phyloP scores from a whole-genome alignment of 495 filamentous ascomycete species.

The Hypoxylon lienhwacheense region DNA sequence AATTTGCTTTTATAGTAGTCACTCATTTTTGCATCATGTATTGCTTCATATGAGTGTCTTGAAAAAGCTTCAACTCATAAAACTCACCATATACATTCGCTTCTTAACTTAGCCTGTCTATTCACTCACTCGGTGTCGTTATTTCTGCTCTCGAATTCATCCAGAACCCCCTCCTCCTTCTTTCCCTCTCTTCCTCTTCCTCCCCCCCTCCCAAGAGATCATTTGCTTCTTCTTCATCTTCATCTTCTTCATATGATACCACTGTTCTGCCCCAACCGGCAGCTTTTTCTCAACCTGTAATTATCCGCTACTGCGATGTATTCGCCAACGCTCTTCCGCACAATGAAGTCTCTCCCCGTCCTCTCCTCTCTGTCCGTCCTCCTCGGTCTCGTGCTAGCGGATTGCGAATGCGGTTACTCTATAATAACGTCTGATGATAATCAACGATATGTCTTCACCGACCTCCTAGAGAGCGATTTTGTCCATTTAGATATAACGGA shows the following conservation, averaged over 20 bases:
- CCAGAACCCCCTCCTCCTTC: not conserved
- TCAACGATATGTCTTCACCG: constrained; percentile 58
- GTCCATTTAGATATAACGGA: constrained; percentile 59
- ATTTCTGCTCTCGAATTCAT: not conserved
- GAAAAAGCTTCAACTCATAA: no score
- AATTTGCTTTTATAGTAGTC: no score
- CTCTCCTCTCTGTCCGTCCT: constrained; percentile 17
- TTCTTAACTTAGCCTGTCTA: not conserved
- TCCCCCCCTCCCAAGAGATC: not conserved
- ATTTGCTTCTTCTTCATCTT: not conserved
- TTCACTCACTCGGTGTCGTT: not conserved
- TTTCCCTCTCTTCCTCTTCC: not conserved
- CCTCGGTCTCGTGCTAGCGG: constrained; percentile 41
- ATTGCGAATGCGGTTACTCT: constrained; percentile 74
- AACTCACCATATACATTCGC: not conserved
- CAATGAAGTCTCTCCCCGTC: constrained; percentile 26
- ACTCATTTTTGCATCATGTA: no score
- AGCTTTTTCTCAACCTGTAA: not conserved
- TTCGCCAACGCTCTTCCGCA: not conserved
- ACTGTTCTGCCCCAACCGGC: not conserved
- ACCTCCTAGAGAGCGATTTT: constrained; percentile 71
- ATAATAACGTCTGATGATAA: constrained; percentile 43
- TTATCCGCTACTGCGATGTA: not conserved
- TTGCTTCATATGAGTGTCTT: no score
- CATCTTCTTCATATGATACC: not conserved